Base-by-base conservation (phyloP, 768 basidiomycete genomes). In the Naganishia friedmannii region DNA sequence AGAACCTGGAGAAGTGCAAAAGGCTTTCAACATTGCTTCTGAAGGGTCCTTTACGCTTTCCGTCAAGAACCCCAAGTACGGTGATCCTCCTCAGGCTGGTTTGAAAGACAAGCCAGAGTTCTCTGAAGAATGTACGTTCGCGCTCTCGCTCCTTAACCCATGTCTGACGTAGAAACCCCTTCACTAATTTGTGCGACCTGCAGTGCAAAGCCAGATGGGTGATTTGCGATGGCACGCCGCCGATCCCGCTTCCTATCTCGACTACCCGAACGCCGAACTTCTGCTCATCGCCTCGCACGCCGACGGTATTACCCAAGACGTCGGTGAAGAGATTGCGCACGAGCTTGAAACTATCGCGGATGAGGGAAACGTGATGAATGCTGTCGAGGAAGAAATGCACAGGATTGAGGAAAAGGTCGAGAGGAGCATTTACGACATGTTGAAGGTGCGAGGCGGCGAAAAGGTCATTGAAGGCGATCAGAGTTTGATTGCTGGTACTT, bases 1-100 rank as follows among this genome's bases (percentile, higher is more conserved):
- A 10, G 71, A 72, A 48, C 48, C 57, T 32, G 71, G 71, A 53
- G 67, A 72, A 21, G 71, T 72, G 9, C 71, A 72, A 37, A 68
- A 66, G 57, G 71, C 71, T 29, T 72, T 72, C 56, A 60, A 65
- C 37, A 42, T 72, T 19, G 67, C 29, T 8, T 51, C 48, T 28
- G 71, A 72, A 55, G 71, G 71, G n/a, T 46, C 67, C 6, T 72
- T 68, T n/a, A 56, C 51, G 15, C 31, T 72, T n/a, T 68, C 67
- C 31, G 71, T 72, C 29, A 72, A 72, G 60, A 72, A 72, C 45
- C 71, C 71, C n/a, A 63, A 66, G 15, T 63, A 37, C 37, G 58
- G 48, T 39, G 60, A 34, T 32, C 60, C 69, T 31, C 66, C 55
- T 28, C 46, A 28, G 31, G 48, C 54, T 37, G 57, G 71, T 3